Base-by-base conservation (phyloP, 2,329 filamentous ascomycete species). In the Neofusicoccum ribis region DNA sequence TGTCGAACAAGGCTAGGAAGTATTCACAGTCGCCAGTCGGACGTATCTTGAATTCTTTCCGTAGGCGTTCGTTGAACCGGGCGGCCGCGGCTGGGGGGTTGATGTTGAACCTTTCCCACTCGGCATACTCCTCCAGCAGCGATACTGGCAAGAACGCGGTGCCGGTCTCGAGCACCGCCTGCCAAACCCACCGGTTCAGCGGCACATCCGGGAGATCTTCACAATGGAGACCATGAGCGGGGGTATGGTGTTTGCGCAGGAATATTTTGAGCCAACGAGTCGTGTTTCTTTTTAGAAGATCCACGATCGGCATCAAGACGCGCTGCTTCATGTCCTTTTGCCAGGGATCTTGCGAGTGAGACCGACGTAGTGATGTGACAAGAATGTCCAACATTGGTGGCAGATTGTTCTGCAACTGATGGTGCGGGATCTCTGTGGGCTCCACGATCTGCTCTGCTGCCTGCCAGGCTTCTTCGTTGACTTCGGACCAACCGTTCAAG, bases 401-500 rank as follows among this genome's bases (percentile, higher is more conserved):
- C 44, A 47, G 5, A 17, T 47, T 47, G 44, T 68, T 34, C 34
- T 68, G 63, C 1, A 36, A 54, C 5, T 20, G 7, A 7, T 54
- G 50, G 0, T 9, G 11, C 8, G 31, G 50, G 9, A 54, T n/a
- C 8, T 37, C 50, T 31, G 69, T 71, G 1, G 69, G 66, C 5
- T 23, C 41, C 0, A 66, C 39, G 1, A 58, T 68, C 5, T 68
- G 34, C 43, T 74, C 71, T 6, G 68, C 69, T 15, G 71, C 58
- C 7, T 43, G 14, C 78, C 78, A 80, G n/a, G 76, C 72, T 3
- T 68, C 50, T 17, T 77, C 72, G 5, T 66, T 66, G 12, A 76
- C 64, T 5, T 71, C 72, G 1, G 64, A 62, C 12, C 76, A 70
- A 58, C 80, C 78, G 62, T 78, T 71, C 9, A 81, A 46, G 31